phyloP scores from a whole-genome alignment of 148 eudicot genomes.

The Rhododendron henanense region DNA sequence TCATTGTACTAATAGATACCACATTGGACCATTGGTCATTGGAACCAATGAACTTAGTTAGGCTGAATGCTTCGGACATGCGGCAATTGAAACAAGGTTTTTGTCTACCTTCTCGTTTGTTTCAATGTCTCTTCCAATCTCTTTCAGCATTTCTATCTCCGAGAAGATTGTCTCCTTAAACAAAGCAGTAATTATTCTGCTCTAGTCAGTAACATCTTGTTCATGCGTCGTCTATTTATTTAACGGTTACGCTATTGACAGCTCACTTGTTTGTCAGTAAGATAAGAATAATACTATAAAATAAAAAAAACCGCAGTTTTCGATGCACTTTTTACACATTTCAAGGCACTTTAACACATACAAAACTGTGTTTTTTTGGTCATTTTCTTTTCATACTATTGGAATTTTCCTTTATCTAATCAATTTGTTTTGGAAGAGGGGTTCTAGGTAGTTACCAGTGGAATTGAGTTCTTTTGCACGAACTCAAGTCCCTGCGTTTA shows the following conservation, averaged over 20 bases:
- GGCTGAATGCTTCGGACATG: constrained; percentile 4
- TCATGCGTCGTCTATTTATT: neutral
- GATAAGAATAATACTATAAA: too few relatives aligned
- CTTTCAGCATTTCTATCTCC: neutral
- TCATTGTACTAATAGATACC: neutral
- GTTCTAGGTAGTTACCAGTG: neutral
- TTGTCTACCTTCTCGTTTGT: neutral
- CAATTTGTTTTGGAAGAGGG: neutral
- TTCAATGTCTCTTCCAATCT: neutral
- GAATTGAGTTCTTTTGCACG: neutral
- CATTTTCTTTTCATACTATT: neutral
- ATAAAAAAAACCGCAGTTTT: too few relatives aligned
- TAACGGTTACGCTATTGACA: neutral
- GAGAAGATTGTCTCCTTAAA: neutral
- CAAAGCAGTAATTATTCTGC: neutral
- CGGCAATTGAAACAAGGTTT: neutral
- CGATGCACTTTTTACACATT: too few relatives aligned
- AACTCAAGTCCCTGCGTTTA: neutral
- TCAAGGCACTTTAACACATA: neutral
- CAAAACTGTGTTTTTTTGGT: too few relatives aligned
- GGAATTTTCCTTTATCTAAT: neutral
- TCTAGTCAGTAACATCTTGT: neutral
- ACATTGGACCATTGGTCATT: neutral
- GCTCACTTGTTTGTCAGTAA: too few relatives aligned
- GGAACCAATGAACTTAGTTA: neutral